Evolutionary conservation across 1,139 yeast species (phyloP), one percentile per base, ranked within the genome.

Genomic region (Geotrichum australiense): DNA sequence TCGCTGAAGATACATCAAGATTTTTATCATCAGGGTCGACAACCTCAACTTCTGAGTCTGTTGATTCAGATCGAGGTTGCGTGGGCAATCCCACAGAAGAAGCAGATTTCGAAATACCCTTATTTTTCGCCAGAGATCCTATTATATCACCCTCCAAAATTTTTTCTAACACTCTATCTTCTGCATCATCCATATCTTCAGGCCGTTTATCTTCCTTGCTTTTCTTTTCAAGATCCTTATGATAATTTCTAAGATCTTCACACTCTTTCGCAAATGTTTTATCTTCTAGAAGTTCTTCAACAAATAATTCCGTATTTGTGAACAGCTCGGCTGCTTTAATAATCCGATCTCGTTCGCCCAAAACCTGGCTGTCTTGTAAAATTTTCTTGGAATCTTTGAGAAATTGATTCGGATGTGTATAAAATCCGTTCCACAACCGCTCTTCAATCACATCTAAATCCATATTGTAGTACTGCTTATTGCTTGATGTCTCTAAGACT

Each of bases 361-460:
- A 64, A 0, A 79, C 76, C 23, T 73, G 69, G 0, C 94, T 74
- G 64, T 93, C 99, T 37, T 72, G 71, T 34, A 84, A 80, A 36
- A 93, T 89, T 75, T 83, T 72, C 57, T 79, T 85, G 38, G 93
- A 73, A 58, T 93, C 98, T 52, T 73, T 76, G 53, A 89, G 64
- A 57, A 84, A 89, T 58, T 91, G 97, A 52, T 77, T 80, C 10
- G 98, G 96, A 54, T 89, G 96, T 23, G 89, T 80, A 57, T 93
- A 91, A 59, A 66, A 91, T 0, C 98, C 98, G 62, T 91, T 91
- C 98, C 98, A 91, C 44, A 93, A 66, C 45, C 98, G 71, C 57
- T 91, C 98, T 56, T 91, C 98, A 37, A 93, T 77, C 12, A 87
- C 79, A 57, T 93, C 98, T 47, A 93, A 68, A 57, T 91, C 98